Evolutionary conservation across 768 basidiomycete species (phyloP).

Genomic region (Filobasidium wieringae): DNA sequence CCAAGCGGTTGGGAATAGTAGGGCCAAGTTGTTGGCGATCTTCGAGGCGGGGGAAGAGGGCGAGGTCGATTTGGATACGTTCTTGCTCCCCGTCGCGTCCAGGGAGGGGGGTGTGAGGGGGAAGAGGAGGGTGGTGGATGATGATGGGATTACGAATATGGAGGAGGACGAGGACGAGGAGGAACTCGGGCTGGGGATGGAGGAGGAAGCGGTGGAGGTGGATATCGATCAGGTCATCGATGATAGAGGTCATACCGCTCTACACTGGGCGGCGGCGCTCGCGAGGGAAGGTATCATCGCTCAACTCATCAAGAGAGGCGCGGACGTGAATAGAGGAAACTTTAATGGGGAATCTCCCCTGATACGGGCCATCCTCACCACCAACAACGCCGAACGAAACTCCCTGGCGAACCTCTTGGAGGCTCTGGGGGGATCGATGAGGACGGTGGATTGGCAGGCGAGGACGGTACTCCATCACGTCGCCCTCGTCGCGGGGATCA

Average conservation of each 20-base stretch:
- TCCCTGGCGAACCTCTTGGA: conserved; percentile 57
- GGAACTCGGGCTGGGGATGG: background rate
- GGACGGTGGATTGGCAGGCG: conserved; percentile 74
- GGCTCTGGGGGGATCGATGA: conserved; percentile 58
- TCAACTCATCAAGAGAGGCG: conserved; percentile 61
- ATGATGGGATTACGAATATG: background rate
- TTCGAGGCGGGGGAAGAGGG: conserved; percentile 23
- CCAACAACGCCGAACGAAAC: conserved; percentile 66
- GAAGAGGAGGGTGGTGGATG: background rate
- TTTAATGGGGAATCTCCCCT: conserved; percentile 88
- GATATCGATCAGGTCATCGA: conserved; percentile 82
- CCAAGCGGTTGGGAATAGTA: background rate
- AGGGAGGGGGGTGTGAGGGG: background rate
- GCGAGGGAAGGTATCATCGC: conserved; percentile 58
- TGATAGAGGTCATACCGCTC: conserved; percentile 83
- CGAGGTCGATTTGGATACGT: conserved; percentile 20
- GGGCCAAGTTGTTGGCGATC: conserved; percentile 32
- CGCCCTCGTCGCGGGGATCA: conserved; percentile 77
- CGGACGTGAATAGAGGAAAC: conserved; percentile 84
- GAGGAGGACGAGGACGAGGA: background rate
- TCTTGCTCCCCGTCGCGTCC: background rate
- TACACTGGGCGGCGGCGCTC: conserved; percentile 84
- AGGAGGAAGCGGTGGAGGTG: conserved; percentile 20
- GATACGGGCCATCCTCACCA: conserved; percentile 79
- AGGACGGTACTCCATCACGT: conserved; percentile 87